Evolutionary conservation across 1,139 yeast species (phyloP), one percentile per base, ranked within the genome.

Genomic region (Citeromyces hawaiiensis): DNA sequence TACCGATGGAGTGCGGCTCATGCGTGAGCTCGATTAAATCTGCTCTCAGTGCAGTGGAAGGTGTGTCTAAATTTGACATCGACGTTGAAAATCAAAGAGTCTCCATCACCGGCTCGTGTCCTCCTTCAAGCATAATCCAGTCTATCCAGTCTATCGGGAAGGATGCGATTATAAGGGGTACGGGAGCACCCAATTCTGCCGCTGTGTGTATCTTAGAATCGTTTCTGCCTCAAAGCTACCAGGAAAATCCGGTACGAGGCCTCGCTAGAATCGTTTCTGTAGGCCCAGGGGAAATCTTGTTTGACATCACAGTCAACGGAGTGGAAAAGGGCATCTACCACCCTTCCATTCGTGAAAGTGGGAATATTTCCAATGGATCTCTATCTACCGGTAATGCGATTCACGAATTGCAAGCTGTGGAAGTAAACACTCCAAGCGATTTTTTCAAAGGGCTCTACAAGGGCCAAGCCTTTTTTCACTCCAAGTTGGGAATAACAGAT

Each of bases 131-230:
- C 27, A 68, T 86, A 15, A 78, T 83, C 25, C 62, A 63, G 44
- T 71, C 82, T 0, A 75, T 85, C 43, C 88, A 81, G 55, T 51
- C 54, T 2, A 76, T 77, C 3, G 96, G 96, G 2, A 73, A 76
- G 48, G 96, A 88, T 54, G 95, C 95, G 8, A 83, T 88, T 46
- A 80, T 88, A 30, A 68, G 97, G 45, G 98, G 98, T 4, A 76
- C 96, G 0, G 97, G 97, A 2, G 66, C 67, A 41, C 80, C 94
- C 16, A 80, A 88, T 54, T 73, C 88, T 19, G 95, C 96, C 0
- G 96, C 95, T 0, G 97, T 88, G 25, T 78, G 94, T 47, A 88
- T 88, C 38, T 60, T 88, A 42, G 97, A 91, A 54, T 70, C 83
- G 14, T 82, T 80, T 51, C n/a, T 7, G 6, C 74, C 66, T 43